Percentiles rank a stretch among this genome's conserved stretches.
phyloP scores from a whole-genome alignment of 495 filamentous ascomycete genomes.

The Bombardia bombarda region DNA sequence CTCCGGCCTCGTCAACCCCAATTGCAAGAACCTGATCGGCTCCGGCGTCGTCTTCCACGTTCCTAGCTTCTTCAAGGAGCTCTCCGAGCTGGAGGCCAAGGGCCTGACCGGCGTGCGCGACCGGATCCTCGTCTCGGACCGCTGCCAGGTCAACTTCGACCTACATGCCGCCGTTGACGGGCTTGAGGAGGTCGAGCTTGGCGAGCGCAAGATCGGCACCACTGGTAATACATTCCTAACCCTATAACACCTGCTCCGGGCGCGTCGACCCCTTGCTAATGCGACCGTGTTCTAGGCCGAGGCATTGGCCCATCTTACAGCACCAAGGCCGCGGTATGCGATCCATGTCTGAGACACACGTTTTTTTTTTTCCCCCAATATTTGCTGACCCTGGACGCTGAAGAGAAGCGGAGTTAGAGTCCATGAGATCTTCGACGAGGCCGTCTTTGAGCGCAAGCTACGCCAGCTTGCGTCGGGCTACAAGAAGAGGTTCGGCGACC shows the following conservation, averaged over 20 bases:
- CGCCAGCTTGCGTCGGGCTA: slow-evolving; percentile 57
- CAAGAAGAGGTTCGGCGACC: slow-evolving; percentile 65
- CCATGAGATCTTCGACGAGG: slow-evolving; percentile 63
- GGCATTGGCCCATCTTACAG: slow-evolving; percentile 79
- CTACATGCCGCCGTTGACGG: slow-evolving; percentile 77
- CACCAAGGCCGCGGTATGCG: slow-evolving; percentile 57
- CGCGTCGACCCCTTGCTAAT: no score
- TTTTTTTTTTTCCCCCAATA: not conserved
- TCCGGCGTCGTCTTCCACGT: slow-evolving; percentile 80
- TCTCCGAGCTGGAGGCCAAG: slow-evolving; percentile 60
- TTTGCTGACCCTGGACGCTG: not conserved
- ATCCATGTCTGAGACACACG: no score
- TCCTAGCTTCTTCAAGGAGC: slow-evolving; percentile 72
- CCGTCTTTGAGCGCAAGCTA: slow-evolving; percentile 63
- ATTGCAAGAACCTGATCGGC: slow-evolving; percentile 76
- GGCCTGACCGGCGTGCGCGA: slow-evolving; percentile 56
- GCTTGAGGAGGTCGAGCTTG: slow-evolving; percentile 70
- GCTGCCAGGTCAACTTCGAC: slow-evolving; percentile 78
- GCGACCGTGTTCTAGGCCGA: no score
- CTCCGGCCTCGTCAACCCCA: slow-evolving; percentile 67
- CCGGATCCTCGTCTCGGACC: slow-evolving; percentile 72
- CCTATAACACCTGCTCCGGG: no score
- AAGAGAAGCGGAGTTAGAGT: slow-evolving; percentile 63
- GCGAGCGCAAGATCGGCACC: slow-evolving; percentile 47
- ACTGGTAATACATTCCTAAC: no score